Conservation (phyloP, 176 grass and related monocot genomes). For the Luzula sylvatica region DNA sequence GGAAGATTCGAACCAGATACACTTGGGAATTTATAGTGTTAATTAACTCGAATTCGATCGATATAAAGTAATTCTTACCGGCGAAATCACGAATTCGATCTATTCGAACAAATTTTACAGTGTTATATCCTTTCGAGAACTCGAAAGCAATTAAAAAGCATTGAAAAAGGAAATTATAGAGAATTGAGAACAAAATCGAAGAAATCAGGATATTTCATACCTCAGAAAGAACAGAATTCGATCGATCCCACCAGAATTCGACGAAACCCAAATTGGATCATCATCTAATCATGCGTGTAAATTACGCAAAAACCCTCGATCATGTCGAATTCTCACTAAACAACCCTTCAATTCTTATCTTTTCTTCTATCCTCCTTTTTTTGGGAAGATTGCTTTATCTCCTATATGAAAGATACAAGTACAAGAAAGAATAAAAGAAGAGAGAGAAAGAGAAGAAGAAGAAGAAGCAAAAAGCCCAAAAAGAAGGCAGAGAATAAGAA, state of each 20-base stretch:
- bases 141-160: too few species aligned
- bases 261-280: conserved; percentile 9
- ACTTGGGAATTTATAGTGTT: too few species aligned
- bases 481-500: conserved; percentile 32
- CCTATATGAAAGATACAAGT: background rate
- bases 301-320: background rate
- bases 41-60: too few species aligned
- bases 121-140: too few species aligned
- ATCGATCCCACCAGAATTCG: conserved; percentile 3
- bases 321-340: background rate
- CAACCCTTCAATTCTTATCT: background rate
- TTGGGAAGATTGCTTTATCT: background rate
- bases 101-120: too few species aligned
- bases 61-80: too few species aligned
- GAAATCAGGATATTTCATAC: background rate
- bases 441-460: conserved; percentile 6
- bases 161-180: conserved; percentile 13
- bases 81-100: too few species aligned
- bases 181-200: background rate
- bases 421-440: conserved; percentile 9
- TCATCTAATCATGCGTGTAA: conserved; percentile 10
- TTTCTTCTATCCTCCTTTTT: background rate
- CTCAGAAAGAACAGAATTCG: conserved; percentile 11
- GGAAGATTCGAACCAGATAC: too few species aligned
- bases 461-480: too few species aligned